Percentiles rank a stretch among this genome's conserved stretches.
Conservation (phyloP, 441 rosid genomes). For the Kokia cookei region DNA sequence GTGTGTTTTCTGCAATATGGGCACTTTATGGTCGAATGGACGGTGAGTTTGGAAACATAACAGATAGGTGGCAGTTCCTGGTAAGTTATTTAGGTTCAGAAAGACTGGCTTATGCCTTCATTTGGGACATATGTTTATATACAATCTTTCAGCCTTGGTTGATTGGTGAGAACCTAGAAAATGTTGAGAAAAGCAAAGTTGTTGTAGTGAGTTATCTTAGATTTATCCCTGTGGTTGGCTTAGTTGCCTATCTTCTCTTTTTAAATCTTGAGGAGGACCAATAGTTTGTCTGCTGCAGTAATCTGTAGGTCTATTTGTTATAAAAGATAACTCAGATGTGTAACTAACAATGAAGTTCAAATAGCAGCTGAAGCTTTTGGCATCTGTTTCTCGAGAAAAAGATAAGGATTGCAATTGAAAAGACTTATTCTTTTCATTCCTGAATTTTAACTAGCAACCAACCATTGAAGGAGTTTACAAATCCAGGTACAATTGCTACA, state of each 20-base stretch:
- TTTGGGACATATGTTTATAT: conserved; percentile 85
- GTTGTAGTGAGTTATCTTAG: conserved; percentile 54
- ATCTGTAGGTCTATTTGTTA: background rate
- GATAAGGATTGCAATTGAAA: too few relatives aligned
- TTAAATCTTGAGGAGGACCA: conserved; percentile 45
- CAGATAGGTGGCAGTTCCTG: conserved; percentile 66
- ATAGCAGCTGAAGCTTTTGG: background rate
- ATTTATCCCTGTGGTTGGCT: conserved; percentile 79
- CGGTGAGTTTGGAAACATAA: conserved; percentile 50
- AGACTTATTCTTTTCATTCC: too few relatives aligned
- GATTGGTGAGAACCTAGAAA: conserved; percentile 73
- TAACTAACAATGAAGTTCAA: background rate
- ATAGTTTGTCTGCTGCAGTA: conserved; percentile 1
- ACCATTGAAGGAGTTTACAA: too few relatives aligned
- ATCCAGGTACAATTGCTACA: too few relatives aligned
- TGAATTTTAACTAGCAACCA: too few relatives aligned
- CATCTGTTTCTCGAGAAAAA: too few relatives aligned
- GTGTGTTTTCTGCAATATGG: conserved; percentile 63
- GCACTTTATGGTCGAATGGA: conserved; percentile 63
- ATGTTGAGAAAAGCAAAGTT: conserved; percentile 48
- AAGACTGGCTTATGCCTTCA: conserved; percentile 85
- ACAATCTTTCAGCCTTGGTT: conserved; percentile 89
- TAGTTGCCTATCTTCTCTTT: conserved; percentile 57
- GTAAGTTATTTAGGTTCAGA: conserved; percentile 72
- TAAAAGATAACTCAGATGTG: background rate